These are phyloP conservation scores for Podaxis mareebaensis DNA, from an alignment of 768 basidiomycete genomes.

Conservation along the genomic window DNA sequence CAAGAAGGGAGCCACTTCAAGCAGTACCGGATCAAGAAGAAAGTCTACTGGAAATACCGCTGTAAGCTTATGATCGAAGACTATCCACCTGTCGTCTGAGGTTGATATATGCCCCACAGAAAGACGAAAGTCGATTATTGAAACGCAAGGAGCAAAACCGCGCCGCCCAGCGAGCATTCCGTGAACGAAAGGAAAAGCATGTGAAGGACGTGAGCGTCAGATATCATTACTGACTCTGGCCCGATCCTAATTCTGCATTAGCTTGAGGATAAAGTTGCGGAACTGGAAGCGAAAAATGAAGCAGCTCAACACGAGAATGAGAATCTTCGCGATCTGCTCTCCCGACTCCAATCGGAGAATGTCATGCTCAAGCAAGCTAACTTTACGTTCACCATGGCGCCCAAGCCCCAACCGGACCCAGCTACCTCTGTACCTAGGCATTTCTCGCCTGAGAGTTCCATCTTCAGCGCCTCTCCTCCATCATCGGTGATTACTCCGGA, in stretches of 20 bases:
- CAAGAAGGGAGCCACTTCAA: conserved; percentile 25
- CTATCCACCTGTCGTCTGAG: conserved; percentile 6
- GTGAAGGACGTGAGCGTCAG: conserved; percentile 82
- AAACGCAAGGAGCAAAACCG: conserved; percentile 98
- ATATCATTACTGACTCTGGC: conserved; percentile 12
- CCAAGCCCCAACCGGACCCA: conserved; percentile 16
- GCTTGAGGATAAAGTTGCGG: conserved; percentile 91
- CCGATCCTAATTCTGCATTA: conserved; percentile 30
- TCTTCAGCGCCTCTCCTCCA: conserved; percentile 26
- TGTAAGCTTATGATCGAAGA: conserved; percentile 24
- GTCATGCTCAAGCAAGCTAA: conserved; percentile 73
- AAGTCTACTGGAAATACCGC: conserved; percentile 33
- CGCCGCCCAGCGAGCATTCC: conserved; percentile 95
- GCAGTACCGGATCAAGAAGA: conserved; percentile 29
- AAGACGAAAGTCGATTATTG: conserved; percentile 74
- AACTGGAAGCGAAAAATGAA: conserved; percentile 82
- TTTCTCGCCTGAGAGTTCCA: conserved; percentile 20
- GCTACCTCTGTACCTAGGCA: conserved; percentile 16
- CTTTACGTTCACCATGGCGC: conserved; percentile 83
- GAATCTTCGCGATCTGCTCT: conserved; percentile 83
- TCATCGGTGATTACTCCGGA: conserved; percentile 31
- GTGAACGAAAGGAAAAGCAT: conserved; percentile 96
- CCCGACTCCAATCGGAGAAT: conserved; percentile 87
- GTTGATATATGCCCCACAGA: conserved; percentile 22
- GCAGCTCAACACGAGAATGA: conserved; percentile 77